phyloP scores from a whole-genome alignment of 805 yeast genomes.

The Zygoascus tannicola region DNA sequence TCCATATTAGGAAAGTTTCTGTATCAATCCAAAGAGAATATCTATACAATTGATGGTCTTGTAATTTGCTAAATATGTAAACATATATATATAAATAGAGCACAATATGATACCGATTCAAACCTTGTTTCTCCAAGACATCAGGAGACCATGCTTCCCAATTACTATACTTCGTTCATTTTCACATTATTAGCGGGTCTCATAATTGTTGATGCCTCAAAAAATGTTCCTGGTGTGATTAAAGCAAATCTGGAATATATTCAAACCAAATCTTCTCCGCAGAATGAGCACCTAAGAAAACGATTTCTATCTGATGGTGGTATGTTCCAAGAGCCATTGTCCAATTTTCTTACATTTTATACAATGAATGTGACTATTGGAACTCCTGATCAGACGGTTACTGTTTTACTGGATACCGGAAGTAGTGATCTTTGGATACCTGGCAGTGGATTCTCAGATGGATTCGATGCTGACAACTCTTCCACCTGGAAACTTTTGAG shows the following conservation, averaged over 20 bases:
- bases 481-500: slow-evolving; percentile 11
- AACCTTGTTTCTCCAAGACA: too few species aligned
- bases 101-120: too few species aligned
- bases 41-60: too few species aligned
- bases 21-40: too few species aligned
- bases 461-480: slow-evolving; percentile 10
- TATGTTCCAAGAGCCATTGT: slow-evolving; percentile 15
- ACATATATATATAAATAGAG: too few species aligned
- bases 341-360: slow-evolving; percentile 26
- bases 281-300: neutral
- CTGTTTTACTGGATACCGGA: slow-evolving; percentile 57
- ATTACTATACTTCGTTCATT: too few species aligned
- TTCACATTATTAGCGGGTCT: too few species aligned
- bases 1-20: too few species aligned
- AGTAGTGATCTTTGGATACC: slow-evolving; percentile 59
- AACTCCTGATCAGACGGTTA: slow-evolving; percentile 42
- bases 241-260: slow-evolving; percentile 9
- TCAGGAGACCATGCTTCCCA: too few species aligned
- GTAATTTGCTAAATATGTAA: too few species aligned
- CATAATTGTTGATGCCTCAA: neutral
- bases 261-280: slow-evolving; percentile 5
- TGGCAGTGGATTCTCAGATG: slow-evolving; percentile 16
- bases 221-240: slow-evolving; percentile 4
- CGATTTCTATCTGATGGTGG: neutral
- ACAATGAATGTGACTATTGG: slow-evolving; percentile 37